phyloP scores from a whole-genome alignment of 2,329 filamentous ascomycete species.

The Cladosporium colombiae region DNA sequence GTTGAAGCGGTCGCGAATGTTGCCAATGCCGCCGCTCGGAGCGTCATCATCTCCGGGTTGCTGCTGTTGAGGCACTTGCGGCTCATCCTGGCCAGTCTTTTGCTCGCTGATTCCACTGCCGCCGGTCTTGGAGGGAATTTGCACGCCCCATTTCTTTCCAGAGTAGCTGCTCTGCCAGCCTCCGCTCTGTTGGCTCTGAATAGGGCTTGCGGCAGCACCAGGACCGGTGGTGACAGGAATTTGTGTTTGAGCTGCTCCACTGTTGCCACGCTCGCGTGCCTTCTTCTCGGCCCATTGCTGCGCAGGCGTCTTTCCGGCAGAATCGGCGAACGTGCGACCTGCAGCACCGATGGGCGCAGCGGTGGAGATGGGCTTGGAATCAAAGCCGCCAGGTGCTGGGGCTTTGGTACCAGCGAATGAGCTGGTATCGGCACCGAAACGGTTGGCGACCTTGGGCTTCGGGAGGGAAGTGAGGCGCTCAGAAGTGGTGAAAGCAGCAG shows the following conservation, averaged over 20 bases:
- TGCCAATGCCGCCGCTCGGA: conserved; percentile 66
- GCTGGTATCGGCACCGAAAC: conserved; percentile 69
- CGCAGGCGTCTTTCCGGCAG: conserved; percentile 93
- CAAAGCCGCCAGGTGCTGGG: conserved; percentile 71
- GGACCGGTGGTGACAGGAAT: conserved; percentile 39
- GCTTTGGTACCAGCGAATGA: conserved; percentile 87
- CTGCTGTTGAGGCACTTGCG: conserved; percentile 44
- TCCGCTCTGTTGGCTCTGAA: conserved; percentile 71
- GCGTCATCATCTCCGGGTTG: conserved; percentile 54
- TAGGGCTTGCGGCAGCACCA: conserved; percentile 49
- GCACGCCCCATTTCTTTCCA: conserved; percentile 86
- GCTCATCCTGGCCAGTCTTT: conserved; percentile 60
- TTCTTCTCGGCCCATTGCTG: conserved; percentile 99
- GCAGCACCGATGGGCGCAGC: conserved; percentile 70
- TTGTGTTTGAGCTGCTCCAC: conserved; percentile 53
- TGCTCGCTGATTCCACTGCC: conserved; percentile 62
- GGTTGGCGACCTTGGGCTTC: conserved; percentile 93
- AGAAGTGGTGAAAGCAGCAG: conserved; percentile 69
- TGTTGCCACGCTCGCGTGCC: conserved; percentile 68
- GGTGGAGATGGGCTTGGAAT: conserved; percentile 58
- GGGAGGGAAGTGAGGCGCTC: conserved; percentile 84
- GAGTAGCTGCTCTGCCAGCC: conserved; percentile 88
- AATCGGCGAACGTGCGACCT: conserved; percentile 89
- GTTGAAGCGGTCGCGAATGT: conserved; percentile 81
- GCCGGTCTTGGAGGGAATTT: conserved; percentile 72